These are phyloP conservation scores for Naematelia encephala DNA, from an alignment of 768 basidiomycete genomes.

Conservation along the genomic window DNA sequence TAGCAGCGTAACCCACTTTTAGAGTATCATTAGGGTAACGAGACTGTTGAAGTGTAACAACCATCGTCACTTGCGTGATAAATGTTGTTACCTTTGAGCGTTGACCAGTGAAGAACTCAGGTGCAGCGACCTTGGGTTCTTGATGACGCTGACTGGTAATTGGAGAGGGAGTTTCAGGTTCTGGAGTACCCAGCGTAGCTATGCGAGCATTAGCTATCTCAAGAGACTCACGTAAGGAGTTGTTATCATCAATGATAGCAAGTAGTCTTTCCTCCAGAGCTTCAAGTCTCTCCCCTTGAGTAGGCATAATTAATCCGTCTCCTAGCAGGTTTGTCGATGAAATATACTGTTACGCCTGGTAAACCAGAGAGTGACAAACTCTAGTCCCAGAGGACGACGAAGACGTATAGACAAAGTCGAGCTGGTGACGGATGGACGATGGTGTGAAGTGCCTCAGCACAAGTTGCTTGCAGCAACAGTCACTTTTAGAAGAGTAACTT, in stretches of 20 bases:
- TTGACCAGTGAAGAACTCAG: conserved; percentile 15
- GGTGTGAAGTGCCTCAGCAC: no score
- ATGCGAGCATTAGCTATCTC: neutral
- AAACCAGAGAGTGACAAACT: no score
- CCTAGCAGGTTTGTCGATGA: no score
- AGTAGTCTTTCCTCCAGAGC: conserved; percentile 1
- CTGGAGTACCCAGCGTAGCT: neutral
- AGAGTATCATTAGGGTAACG: conserved; percentile 15
- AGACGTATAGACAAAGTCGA: no score
- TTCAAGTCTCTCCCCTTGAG: conserved; percentile 13
- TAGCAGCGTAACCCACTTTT: conserved; percentile 17
- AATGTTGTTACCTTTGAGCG: conserved; percentile 10
- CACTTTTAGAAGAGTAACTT: no score
- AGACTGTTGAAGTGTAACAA: conserved; percentile 14
- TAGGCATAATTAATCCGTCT: conserved; percentile 19
- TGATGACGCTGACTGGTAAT: no score
- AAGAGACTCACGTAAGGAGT: neutral
- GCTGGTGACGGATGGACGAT: no score
- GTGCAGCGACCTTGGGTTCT: conserved; percentile 14
- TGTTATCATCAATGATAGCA: neutral
- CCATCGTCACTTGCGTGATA: conserved; percentile 21
- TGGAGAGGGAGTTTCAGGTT: no score
- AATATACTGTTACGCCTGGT: no score
- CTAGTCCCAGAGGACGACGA: no score
- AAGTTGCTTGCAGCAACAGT: no score